These are phyloP conservation scores for Albifimbria verrucaria DNA, from an alignment of 2,329 filamentous ascomycete species.

Conservation along the genomic window DNA sequence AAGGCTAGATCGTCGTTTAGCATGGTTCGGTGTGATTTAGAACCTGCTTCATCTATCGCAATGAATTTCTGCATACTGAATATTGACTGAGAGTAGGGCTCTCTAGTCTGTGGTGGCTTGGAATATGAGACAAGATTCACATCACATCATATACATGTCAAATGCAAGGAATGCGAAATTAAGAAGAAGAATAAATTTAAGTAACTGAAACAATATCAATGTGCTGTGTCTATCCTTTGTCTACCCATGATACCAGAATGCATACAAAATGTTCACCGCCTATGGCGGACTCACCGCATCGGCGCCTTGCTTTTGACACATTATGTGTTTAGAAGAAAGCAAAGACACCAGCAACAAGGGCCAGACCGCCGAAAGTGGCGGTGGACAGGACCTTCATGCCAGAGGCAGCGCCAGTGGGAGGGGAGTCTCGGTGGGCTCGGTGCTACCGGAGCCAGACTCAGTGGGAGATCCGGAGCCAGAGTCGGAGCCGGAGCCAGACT, in stretches of 20 bases:
- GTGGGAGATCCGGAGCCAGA: conserved; percentile 12
- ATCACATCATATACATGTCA: background rate
- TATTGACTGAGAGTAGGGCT: too few relatives aligned
- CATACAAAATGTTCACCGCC: background rate
- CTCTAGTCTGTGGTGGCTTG: too few relatives aligned
- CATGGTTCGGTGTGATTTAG: too few relatives aligned
- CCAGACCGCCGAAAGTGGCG: conserved; percentile 2
- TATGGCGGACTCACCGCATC: background rate
- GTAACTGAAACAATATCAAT: background rate
- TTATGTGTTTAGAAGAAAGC: conserved; percentile 2
- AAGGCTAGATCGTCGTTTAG: too few relatives aligned
- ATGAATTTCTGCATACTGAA: too few relatives aligned
- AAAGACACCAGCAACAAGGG: conserved; percentile 4
- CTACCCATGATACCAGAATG: conserved; percentile 23
- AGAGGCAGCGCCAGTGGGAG: conserved; percentile 4
- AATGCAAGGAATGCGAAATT: background rate
- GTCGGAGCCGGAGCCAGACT: conserved; percentile 12
- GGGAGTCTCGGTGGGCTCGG: conserved; percentile 3
- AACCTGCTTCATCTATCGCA: too few relatives aligned
- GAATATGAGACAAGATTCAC: too few relatives aligned
- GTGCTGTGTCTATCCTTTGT: conserved; percentile 20
- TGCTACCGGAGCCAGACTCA: conserved; percentile 7
- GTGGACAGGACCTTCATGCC: conserved; percentile 2
- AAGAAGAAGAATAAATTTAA: background rate
- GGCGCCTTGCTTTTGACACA: background rate